phyloP scores from a whole-genome alignment of 805 yeast species.

The Schizosaccharomyces japonicus region DNA sequence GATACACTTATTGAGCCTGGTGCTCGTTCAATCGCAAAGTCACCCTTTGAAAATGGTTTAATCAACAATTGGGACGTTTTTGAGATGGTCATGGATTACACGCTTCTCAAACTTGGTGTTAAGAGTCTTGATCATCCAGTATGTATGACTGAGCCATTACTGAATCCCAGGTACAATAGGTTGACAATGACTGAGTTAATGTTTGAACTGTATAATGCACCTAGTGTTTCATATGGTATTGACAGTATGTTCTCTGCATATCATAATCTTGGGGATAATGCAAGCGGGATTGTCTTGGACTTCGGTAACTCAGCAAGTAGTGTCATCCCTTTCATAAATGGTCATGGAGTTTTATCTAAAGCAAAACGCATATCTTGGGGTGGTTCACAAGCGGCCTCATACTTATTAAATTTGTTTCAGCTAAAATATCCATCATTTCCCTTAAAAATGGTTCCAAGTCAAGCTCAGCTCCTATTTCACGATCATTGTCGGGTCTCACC shows the following conservation, averaged over 20 bases:
- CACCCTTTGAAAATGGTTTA: conserved; percentile 72
- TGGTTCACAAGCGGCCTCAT: conserved; percentile 48
- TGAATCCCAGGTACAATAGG: neutral
- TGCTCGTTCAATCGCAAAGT: conserved; percentile 39
- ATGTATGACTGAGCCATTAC: conserved; percentile 42
- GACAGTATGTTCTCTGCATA: conserved; percentile 62
- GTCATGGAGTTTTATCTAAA: conserved; percentile 37
- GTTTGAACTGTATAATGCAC: conserved; percentile 61
- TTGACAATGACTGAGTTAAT: conserved; percentile 44
- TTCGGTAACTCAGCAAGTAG: conserved; percentile 66
- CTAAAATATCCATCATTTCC: conserved; percentile 89
- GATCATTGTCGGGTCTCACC: conserved; percentile 56
- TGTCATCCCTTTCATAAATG: conserved; percentile 58
- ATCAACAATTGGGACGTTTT: conserved; percentile 82
- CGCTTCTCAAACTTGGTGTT: conserved; percentile 48
- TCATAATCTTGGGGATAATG: conserved; percentile 22
- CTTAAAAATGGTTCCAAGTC: conserved; percentile 35
- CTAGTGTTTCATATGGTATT: conserved; percentile 56
- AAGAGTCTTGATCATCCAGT: conserved; percentile 51
- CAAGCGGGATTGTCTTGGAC: conserved; percentile 52
- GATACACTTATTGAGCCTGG: conserved; percentile 54
- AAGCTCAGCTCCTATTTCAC: conserved; percentile 42
- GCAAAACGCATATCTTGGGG: conserved; percentile 81
- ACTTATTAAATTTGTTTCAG: conserved; percentile 34
- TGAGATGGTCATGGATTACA: conserved; percentile 62